Percentiles rank a stretch among this genome's conserved stretches.
These are phyloP conservation scores for Aspergillus floridensis DNA, from an alignment of 2,329 filamentous ascomycete species.

Conservation along the genomic window DNA sequence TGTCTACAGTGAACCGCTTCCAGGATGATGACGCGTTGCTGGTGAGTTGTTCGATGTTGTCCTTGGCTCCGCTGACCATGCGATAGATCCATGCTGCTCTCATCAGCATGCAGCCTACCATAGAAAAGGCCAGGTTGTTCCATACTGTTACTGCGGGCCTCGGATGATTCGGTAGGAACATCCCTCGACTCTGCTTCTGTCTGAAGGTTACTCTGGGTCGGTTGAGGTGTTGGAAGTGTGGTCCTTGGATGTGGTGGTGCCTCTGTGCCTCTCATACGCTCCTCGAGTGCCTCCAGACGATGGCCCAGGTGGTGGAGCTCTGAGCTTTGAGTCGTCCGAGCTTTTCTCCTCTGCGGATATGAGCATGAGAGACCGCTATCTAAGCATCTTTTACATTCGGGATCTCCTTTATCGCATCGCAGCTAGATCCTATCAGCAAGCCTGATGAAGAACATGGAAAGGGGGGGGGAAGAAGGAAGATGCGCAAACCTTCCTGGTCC, in stretches of 20 bases:
- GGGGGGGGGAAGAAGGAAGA: too few species aligned
- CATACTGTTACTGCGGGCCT: too few species aligned
- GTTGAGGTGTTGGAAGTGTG: neutral
- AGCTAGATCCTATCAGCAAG: neutral
- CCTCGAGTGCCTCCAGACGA: slow-evolving; percentile 3
- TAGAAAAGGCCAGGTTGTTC: too few species aligned
- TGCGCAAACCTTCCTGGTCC: slow-evolving; percentile 2
- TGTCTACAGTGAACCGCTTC: neutral
- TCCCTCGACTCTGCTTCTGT: neutral
- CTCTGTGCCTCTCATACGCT: neutral
- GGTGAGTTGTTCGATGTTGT: slow-evolving; percentile 3
- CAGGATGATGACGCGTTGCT: neutral
- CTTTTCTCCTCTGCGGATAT: slow-evolving; percentile 1
- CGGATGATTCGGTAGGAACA: too few species aligned
- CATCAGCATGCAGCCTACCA: neutral
- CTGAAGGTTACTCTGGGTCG: neutral
- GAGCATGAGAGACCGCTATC: neutral
- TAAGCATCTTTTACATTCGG: slow-evolving; percentile 1
- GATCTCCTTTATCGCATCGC: slow-evolving; percentile 2
- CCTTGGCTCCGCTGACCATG: slow-evolving; percentile 4
- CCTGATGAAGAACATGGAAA: too few species aligned
- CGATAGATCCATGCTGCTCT: neutral
- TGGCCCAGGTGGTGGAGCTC: neutral
- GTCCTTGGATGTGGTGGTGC: neutral
- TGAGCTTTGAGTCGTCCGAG: neutral